Conservation (phyloP, 2,329 filamentous ascomycete species). For the Stagonosporopsis tanaceti region DNA sequence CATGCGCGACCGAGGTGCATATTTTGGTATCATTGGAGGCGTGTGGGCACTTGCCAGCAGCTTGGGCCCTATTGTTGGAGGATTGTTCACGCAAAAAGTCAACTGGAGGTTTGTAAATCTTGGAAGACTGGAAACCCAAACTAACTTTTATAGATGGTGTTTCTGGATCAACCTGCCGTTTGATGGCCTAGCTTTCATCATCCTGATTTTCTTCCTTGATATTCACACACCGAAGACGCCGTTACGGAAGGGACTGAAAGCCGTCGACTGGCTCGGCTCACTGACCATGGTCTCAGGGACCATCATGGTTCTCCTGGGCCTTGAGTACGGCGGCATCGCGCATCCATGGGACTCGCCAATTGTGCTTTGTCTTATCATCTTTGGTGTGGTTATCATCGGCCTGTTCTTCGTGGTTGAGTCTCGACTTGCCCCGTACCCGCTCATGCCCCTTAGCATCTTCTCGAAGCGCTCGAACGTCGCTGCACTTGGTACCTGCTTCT, state of each 20-base stretch:
- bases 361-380: conserved; percentile 79
- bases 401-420: conserved; percentile 78
- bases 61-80: conserved; percentile 73
- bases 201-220: conserved; percentile 68
- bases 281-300: conserved; percentile 76
- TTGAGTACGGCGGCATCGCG: conserved; percentile 80
- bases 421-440: conserved; percentile 75
- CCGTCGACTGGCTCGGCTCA: conserved; percentile 72
- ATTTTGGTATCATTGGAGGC: conserved; percentile 70
- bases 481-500: conserved; percentile 71
- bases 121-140: background rate
- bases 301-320: conserved; percentile 84
- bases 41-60: conserved; percentile 72
- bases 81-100: conserved; percentile 69
- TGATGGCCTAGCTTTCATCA: conserved; percentile 65
- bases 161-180: conserved; percentile 71
- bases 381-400: conserved; percentile 69
- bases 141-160: conserved; percentile 45
- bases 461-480: conserved; percentile 70
- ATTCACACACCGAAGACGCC: conserved; percentile 73
- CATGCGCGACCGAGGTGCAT: conserved; percentile 65
- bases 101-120: conserved; percentile 64
- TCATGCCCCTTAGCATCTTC: conserved; percentile 80
- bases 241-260: conserved; percentile 67
- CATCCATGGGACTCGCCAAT: conserved; percentile 78